A percentile compares a stretch with the other conserved stretches of the same genome.
These are phyloP conservation scores for Endoconidiophora polonica DNA, from an alignment of 2,329 filamentous ascomycete species.

Conservation along the genomic window DNA sequence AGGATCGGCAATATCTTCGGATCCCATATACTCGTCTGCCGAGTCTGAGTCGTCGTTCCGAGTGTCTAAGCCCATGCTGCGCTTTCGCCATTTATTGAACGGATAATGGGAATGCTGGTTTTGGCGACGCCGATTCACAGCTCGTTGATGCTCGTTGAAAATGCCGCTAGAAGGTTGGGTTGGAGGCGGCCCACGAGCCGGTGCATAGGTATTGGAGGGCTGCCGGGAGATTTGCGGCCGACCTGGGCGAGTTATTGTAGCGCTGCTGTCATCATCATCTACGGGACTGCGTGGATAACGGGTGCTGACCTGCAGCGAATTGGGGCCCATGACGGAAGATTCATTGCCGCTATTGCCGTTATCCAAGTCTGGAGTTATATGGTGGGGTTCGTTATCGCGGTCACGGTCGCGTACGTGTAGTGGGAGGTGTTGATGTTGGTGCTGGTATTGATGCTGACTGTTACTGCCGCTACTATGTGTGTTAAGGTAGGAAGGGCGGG, in stretches of 20 bases:
- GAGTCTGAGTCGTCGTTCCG: conserved; percentile 59
- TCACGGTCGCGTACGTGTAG: not conserved
- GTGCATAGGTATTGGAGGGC: conserved; percentile 66
- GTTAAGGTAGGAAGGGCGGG: conserved; percentile 4
- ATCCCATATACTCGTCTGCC: conserved; percentile 79
- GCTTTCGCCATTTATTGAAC: conserved; percentile 19
- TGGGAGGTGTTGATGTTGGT: no score
- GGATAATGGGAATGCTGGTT: not conserved
- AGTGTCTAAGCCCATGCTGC: conserved; percentile 66
- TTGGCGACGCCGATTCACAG: not conserved
- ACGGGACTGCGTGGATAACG: not conserved
- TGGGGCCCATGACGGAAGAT: not conserved
- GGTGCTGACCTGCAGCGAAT: not conserved
- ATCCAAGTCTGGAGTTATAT: not conserved
- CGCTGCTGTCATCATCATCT: not conserved
- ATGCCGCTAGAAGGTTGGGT: not conserved
- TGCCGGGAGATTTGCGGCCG: conserved; percentile 2
- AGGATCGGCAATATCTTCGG: conserved; percentile 84
- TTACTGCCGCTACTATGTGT: not conserved
- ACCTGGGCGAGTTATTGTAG: not conserved
- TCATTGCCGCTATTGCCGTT: not conserved
- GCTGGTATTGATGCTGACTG: not conserved
- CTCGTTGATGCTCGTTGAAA: conserved; percentile 1
- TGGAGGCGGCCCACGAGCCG: conserved; percentile 17
- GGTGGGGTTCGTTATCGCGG: not conserved